A percentile compares a stretch with the other conserved stretches of the same genome.
Conservation (phyloP, 208 protist species). For the Leishmania arabica region DNA sequence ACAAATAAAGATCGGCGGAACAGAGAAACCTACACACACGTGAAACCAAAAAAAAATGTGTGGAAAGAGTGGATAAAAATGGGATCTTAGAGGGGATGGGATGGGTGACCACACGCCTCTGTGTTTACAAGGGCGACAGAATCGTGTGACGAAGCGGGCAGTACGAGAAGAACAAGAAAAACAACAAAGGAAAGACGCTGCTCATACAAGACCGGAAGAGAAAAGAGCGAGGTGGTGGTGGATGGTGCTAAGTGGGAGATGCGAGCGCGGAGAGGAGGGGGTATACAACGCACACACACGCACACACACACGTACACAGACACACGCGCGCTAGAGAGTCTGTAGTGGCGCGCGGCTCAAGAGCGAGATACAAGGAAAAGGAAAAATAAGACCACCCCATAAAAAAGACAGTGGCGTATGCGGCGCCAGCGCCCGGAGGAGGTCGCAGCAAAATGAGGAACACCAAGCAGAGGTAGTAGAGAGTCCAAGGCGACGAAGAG, state of each 20-base stretch:
- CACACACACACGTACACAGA: no score
- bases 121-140: neutral
- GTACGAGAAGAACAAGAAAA: slow-evolving; percentile 8
- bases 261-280: neutral
- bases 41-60: neutral
- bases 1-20: neutral
- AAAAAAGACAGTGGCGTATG: neutral
- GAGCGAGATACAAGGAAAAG: neutral
- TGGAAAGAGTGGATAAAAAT: neutral
- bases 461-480: no score
- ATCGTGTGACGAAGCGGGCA: neutral
- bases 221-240: neutral
- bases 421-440: no score
- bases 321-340: no score
- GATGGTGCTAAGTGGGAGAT: neutral
- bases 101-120: neutral
- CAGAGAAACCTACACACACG: neutral
- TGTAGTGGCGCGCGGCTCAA: neutral
- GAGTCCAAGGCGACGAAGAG: neutral
- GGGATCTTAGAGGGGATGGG: no score
- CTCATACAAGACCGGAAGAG: neutral
- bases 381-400: neutral
- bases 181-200: neutral
- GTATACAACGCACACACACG: neutral
- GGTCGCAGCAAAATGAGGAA: no score